Evolutionary conservation across 768 basidiomycete genomes (phyloP), one percentile per base, ranked within the genome.

Genomic region (Trametopsis cervina): DNA sequence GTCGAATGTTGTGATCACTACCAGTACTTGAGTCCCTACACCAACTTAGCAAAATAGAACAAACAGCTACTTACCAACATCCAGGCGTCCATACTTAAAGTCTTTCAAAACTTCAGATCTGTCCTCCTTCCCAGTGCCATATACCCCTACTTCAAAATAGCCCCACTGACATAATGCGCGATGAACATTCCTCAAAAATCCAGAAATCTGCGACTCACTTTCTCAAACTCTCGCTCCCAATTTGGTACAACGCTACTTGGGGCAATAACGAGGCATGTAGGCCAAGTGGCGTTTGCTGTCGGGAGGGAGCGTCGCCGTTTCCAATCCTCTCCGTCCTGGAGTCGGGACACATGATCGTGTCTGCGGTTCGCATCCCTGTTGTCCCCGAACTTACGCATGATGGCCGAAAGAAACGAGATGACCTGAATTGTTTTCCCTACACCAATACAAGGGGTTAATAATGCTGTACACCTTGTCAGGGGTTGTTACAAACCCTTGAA

Each of bases 361-460:
- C 92, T 76, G 15, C 91, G 77, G 40, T 77, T 64, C n/a, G 70
- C 58, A 61, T 96, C 93, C 3, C 71, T 70, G 5, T 56, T 58
- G 33, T 80, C 70, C 1, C 90, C 90, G 1, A 69, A 64, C 63
- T 95, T 95, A 52, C 74, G 69, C 94, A 96, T 95, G 49, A 97
- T 86, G 0, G 94, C 93, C 0, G 90, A 85, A 2, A 98, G 74
- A 59, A 92, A 88, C 0, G 85, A 76, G 39, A 93, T 88, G 21
- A 92, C 84, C 63, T 98, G 95, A 18, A 97, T 92, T 0, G 95
- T 98, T 76, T 98, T 98, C 2, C 85, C 95, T 45, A 49, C 42
- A 21, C 27, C 17, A 49, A 21, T n/a, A n/a, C n/a, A n/a, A n/a
- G n/a, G n/a, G n/a, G n/a, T n/a, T 33, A 15, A 36, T 3, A 10